A percentile compares a stretch with the other conserved stretches of the same genome.
Conservation (phyloP, 495 filamentous ascomycete species). For the Neurospora sp. region DNA sequence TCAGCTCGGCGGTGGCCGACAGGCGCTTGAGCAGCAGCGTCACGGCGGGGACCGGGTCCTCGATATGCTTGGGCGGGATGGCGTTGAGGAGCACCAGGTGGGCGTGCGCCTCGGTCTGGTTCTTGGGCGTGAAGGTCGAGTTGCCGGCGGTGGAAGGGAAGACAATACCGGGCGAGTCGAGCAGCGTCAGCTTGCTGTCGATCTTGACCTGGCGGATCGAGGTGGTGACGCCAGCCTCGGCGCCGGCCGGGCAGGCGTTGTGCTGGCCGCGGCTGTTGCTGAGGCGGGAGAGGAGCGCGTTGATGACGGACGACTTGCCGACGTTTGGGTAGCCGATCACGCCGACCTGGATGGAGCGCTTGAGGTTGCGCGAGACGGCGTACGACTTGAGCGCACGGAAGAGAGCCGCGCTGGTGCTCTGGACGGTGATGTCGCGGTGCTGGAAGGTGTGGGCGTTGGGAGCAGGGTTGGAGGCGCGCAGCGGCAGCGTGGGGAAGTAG, state of each 20-base stretch:
- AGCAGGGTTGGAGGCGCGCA: slow-evolving; percentile 74
- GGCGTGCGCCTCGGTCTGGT: slow-evolving; percentile 66
- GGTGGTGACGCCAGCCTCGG: slow-evolving; percentile 90
- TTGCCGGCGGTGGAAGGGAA: slow-evolving; percentile 52
- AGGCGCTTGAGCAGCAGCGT: slow-evolving; percentile 69
- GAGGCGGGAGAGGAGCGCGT: slow-evolving; percentile 74
- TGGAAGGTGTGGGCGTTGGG: slow-evolving; percentile 85
- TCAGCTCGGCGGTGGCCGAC: slow-evolving; percentile 56
- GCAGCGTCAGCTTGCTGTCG: slow-evolving; percentile 85
- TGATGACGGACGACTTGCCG: slow-evolving; percentile 95
- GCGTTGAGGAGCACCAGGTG: slow-evolving; percentile 83
- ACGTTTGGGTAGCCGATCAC: slow-evolving; percentile 97
- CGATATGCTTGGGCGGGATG: slow-evolving; percentile 84
- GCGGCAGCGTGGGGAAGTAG: slow-evolving; percentile 86
- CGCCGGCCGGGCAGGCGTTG: slow-evolving; percentile 75
- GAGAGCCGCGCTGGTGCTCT: slow-evolving; percentile 77
- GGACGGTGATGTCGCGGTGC: slow-evolving; percentile 78
- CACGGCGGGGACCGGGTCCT: slow-evolving; percentile 81
- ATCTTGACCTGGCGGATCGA: slow-evolving; percentile 82
- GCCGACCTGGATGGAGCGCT: slow-evolving; percentile 82
- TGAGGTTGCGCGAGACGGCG: slow-evolving; percentile 71
- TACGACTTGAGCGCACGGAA: slow-evolving; percentile 86
- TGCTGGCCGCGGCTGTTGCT: slow-evolving; percentile 46
- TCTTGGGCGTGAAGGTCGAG: slow-evolving; percentile 38
- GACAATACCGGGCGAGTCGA: slow-evolving; percentile 93